phyloP scores from a whole-genome alignment of 2,329 filamentous ascomycete genomes.

The Thelonectria blattea region DNA sequence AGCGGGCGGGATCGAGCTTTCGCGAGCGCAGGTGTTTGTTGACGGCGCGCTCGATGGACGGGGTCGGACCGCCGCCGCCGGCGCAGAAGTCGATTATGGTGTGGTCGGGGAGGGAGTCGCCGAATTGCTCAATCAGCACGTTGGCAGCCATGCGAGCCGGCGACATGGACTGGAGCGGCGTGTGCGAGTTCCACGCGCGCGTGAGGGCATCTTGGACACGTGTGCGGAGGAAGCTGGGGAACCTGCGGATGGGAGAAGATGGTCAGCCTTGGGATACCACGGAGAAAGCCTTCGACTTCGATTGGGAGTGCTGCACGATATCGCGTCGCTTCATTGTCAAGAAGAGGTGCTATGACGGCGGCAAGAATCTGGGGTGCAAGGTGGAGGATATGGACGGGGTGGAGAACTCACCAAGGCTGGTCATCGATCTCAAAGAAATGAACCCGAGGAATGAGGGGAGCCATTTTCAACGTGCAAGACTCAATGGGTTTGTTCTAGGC shows the following conservation, averaged over 20 bases:
- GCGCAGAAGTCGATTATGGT: slow-evolving; percentile 79
- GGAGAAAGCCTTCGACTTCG: neutral
- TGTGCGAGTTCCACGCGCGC: slow-evolving; percentile 64
- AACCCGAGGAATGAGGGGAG: slow-evolving; percentile 61
- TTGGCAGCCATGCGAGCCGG: slow-evolving; percentile 67
- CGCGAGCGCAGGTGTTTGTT: slow-evolving; percentile 52
- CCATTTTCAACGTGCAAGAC: slow-evolving; percentile 44
- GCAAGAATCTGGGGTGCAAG: neutral
- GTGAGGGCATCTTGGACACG: slow-evolving; percentile 70
- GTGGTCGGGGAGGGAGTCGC: slow-evolving; percentile 55
- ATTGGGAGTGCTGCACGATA: neutral
- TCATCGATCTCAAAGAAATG: slow-evolving; percentile 74
- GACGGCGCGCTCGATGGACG: slow-evolving; percentile 64
- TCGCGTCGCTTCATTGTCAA: neutral
- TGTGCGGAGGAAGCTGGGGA: slow-evolving; percentile 68
- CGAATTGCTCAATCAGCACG: slow-evolving; percentile 59
- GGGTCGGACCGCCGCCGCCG: slow-evolving; percentile 74
- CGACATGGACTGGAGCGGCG: slow-evolving; percentile 63
- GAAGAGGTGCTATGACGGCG: neutral
- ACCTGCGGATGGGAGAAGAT: slow-evolving; percentile 52
- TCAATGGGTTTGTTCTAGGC: neutral
- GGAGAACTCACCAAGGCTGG: slow-evolving; percentile 61
- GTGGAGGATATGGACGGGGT: neutral
- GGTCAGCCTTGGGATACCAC: neutral
- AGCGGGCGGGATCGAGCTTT: slow-evolving; percentile 50